Base-by-base conservation (phyloP, 2,329 filamentous ascomycete species). In the Bipolaris gigantea region DNA sequence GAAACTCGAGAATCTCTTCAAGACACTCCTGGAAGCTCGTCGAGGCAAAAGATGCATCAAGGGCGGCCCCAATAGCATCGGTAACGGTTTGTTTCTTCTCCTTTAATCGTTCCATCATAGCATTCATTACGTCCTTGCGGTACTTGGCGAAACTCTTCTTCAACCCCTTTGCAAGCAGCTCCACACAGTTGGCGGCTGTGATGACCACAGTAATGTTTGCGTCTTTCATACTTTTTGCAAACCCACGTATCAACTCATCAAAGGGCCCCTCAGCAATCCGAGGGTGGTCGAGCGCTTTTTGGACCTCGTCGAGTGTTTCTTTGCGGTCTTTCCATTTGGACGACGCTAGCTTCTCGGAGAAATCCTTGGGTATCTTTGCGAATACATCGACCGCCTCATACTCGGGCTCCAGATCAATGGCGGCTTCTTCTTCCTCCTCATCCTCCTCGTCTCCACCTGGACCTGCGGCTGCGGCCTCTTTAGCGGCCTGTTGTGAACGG, bases 251-350 rank as follows among this genome's bases (percentile, higher is more conserved):
- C 62, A 97, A 83, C 66, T 97, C 93, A 71, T 88, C 85, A 69
- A 92, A 97, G 50, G 90, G 88, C 6, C 86, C 90, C 64, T 97
- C 93, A 74, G 96, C 95, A 73, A 99, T 96, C 57, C 88, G 85
- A 13, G 93, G 92, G 36, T 95, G 88, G 65, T 96, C 95, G 50
- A 96, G 76, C 3, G 85, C 82, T 13, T 84, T 83, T 64, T 87
- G 88, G 0, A 97, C 81, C 9, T 85, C 90, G 57, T 99, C 94
- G 3, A 97, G 81, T 0, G 90, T 90, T 64, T 99, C 94, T 75
- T 99, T 99, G 57, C 94, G 84, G 63, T 99, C 95, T 72, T 99
- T 99, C 94, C 94, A 99, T 73, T 99, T 99, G 0, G 92, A 88
- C 9, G 93, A 97, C 0, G 84, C 88, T 27, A 99, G 79, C 55